Base-by-base conservation (phyloP, 129 eudicot genomes). In the Pseudognaphalium luteoalbum region DNA sequence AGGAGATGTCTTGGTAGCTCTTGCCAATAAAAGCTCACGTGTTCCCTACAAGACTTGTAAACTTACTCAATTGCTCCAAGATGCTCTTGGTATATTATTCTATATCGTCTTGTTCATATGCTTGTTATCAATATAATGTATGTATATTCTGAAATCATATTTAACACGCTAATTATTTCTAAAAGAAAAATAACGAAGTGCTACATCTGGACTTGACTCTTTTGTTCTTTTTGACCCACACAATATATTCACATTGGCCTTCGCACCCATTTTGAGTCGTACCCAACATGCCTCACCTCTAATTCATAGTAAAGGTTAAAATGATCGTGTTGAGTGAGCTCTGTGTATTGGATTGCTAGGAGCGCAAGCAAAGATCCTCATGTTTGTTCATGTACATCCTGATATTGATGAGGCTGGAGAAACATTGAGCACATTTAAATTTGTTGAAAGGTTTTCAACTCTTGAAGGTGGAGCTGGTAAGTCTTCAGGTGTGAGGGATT, bases 331-430 rank as follows among this genome's bases (percentile, higher is more conserved):
- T 72, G 32, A 72, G 32, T 58, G 4, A 67, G 39, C 28, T 69
- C 22, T 85, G 41, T 25, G 59, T 57, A 35, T 15, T 10, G 73
- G 29, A 71, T 73, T 61, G 5, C 44, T 65, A 87, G 98, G 96
- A 65, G 93, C 89, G 25, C 96, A 92, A 83, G 90, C 98, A 34
- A 92, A 92, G 87, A 92, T 91, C 16, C 84, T 92, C 14, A 90
- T 92, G 90, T 92, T 92, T 80, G 94, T 92, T 77, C 96, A 90
- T 77, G 88, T 92, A 68, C 88, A 88, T 82, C 98, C 98, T 4
- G 92, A 88, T 79, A 42, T 61, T 20, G 87, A 83, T 63, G 91
- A 89, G 17, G 74, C 86, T 22, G 81, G 85, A 66, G 98, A 92
- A 81, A 92, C 96, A 51, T 63, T 90, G 12, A 81, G 82, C 79